Conservation (phyloP, 331 rosid genomes). For the Spiraea crenata region DNA sequence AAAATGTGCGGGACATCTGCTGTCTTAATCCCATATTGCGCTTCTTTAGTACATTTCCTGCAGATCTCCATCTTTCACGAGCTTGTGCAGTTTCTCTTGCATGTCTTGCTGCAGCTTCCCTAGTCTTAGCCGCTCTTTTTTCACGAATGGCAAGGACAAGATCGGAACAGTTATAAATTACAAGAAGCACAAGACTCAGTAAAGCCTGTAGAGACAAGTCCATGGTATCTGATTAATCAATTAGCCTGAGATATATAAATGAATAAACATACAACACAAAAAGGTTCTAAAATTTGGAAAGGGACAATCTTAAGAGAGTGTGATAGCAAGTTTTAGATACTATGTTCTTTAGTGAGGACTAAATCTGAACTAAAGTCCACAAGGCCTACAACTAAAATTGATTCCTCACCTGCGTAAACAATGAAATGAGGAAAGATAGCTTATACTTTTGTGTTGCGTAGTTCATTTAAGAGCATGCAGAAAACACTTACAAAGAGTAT, state of each 20-base stretch:
- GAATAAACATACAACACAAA: background rate
- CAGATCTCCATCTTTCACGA: conserved; percentile 63
- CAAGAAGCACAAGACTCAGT: conserved; percentile 53
- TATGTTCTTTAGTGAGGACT: background rate
- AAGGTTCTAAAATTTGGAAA: background rate
- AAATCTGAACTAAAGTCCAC: conserved; percentile 7
- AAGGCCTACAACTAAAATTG: background rate
- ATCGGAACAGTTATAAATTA: conserved; percentile 65
- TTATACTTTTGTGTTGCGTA: background rate
- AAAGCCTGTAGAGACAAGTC: conserved; percentile 46
- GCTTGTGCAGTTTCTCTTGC: conserved; percentile 69
- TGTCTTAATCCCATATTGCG: conserved; percentile 37
- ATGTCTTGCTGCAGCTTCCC: conserved; percentile 74
- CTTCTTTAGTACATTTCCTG: conserved; percentile 55
- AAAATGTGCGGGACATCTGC: conserved; percentile 55
- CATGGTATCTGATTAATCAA: conserved; percentile 20
- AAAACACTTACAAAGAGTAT: conserved; percentile 63
- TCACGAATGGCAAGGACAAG: conserved; percentile 67
- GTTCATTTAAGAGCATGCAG: conserved; percentile 15
- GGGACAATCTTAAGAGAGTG: background rate
- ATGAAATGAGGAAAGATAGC: conserved; percentile 1
- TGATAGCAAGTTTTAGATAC: background rate
- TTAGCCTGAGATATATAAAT: background rate
- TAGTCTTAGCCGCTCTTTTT: conserved; percentile 59
- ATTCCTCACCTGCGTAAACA: conserved; percentile 12